Conservation (phyloP, 1,284 basidiomycete genomes). For the Peniophora sp. region DNA sequence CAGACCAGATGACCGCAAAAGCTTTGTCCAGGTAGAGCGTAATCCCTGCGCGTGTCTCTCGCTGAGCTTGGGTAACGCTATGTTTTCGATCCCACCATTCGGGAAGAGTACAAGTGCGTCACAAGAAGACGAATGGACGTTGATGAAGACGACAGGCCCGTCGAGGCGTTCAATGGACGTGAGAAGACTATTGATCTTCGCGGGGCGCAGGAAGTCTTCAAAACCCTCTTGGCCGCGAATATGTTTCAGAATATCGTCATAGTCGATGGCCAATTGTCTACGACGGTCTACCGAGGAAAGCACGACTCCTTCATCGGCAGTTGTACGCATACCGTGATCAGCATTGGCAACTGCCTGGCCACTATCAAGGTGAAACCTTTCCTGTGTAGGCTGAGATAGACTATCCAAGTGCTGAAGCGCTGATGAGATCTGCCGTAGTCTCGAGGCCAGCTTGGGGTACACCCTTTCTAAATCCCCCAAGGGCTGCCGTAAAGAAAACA, state of each 20-base stretch:
- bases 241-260: not conserved
- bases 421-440: too few relatives aligned
- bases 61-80: constrained; percentile 16
- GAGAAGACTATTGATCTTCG: not conserved
- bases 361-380: too few relatives aligned
- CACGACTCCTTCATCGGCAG: too few relatives aligned
- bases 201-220: constrained; percentile 4
- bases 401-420: too few relatives aligned
- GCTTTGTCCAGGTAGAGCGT: not conserved
- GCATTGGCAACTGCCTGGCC: too few relatives aligned
- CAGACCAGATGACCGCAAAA: not conserved
- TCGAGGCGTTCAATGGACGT: not conserved
- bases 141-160: not conserved
- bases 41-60: constrained; percentile 6
- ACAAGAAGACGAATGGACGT: too few relatives aligned
- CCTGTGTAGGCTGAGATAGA: too few relatives aligned
- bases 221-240: constrained; percentile 5
- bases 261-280: not conserved
- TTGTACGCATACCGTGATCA: not conserved
- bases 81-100: not conserved
- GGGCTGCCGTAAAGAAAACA: not conserved
- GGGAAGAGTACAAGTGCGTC: too few relatives aligned
- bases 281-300: not conserved
- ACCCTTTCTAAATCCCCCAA: not conserved
- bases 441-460: too few relatives aligned